These are phyloP conservation scores for Przewalskia tangutica DNA, from an alignment of 257 asterid species.

Conservation along the genomic window DNA sequence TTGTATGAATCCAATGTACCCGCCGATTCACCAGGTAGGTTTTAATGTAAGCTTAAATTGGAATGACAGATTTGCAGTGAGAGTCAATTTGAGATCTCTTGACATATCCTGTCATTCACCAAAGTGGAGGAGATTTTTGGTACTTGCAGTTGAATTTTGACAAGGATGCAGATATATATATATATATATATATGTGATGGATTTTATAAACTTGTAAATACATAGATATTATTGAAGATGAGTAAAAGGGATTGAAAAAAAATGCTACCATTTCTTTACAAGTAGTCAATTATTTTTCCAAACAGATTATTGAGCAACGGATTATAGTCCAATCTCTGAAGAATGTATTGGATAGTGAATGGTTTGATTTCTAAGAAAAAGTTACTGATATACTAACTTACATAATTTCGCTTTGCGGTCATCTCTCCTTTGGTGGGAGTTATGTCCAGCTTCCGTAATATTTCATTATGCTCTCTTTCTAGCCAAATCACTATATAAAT, in stretches of 20 bases:
- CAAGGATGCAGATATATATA: not conserved
- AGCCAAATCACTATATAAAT: not conserved
- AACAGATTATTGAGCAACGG: not conserved
- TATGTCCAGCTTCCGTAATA: not conserved
- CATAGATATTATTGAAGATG: not conserved
- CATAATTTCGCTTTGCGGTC: not conserved
- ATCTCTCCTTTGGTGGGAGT: not conserved
- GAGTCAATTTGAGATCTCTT: not conserved
- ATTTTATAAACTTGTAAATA: not conserved
- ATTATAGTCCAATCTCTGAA: not conserved
- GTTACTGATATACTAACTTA: not conserved
- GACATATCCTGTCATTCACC: not conserved
- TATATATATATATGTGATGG: not conserved
- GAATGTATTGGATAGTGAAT: not conserved
- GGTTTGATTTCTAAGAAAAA: not conserved
- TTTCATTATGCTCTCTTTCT: not conserved
- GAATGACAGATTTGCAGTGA: not conserved
- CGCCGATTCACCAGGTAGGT: slow-evolving; percentile 76
- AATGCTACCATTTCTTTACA: not conserved
- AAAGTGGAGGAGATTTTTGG: not conserved
- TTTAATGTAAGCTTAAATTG: slow-evolving; percentile 5
- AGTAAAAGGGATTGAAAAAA: not conserved
- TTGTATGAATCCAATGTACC: slow-evolving; percentile 60
- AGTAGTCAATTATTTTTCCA: not conserved
- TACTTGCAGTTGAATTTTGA: not conserved